These are phyloP conservation scores for Keqinozyma sinolaborantium DNA, from an alignment of 1,139 yeast genomes.

Conservation along the genomic window DNA sequence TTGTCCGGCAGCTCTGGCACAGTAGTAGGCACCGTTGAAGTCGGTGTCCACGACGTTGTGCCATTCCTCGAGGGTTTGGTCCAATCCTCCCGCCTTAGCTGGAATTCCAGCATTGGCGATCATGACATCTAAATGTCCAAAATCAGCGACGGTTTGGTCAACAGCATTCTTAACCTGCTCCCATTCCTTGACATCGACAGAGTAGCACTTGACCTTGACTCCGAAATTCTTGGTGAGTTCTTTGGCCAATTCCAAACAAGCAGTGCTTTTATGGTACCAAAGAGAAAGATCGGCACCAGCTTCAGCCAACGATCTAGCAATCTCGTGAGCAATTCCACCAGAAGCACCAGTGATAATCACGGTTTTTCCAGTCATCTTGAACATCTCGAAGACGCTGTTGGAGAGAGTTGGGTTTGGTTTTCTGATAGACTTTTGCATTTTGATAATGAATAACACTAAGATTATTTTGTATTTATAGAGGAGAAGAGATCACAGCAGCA, in stretches of 20 bases:
- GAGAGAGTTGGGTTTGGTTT: slow-evolving; percentile 21
- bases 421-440: slow-evolving; percentile 5
- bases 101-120: slow-evolving; percentile 18
- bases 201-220: slow-evolving; percentile 61
- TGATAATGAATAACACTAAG: too few species aligned
- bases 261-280: slow-evolving; percentile 31
- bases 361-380: slow-evolving; percentile 69
- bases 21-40: slow-evolving; percentile 56
- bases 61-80: slow-evolving; percentile 35
- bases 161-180: slow-evolving; percentile 48
- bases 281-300: slow-evolving; percentile 66
- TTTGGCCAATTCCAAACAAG: slow-evolving; percentile 62
- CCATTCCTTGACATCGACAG: slow-evolving; percentile 60
- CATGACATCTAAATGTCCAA: slow-evolving; percentile 16
- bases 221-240: slow-evolving; percentile 53
- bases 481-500: too few species aligned
- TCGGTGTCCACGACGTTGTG: slow-evolving; percentile 57
- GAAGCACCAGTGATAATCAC: slow-evolving; percentile 83
- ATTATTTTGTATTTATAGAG: too few species aligned
- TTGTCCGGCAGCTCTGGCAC: slow-evolving; percentile 53
- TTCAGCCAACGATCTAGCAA: slow-evolving; percentile 78
- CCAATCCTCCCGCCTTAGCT: slow-evolving; percentile 27
- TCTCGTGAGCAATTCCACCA: slow-evolving; percentile 75
- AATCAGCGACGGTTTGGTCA: slow-evolving; percentile 9
- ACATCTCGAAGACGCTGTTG: slow-evolving; percentile 39